Evolutionary conservation across 345 rosid species (phyloP).

Genomic region (Angophora floribunda): DNA sequence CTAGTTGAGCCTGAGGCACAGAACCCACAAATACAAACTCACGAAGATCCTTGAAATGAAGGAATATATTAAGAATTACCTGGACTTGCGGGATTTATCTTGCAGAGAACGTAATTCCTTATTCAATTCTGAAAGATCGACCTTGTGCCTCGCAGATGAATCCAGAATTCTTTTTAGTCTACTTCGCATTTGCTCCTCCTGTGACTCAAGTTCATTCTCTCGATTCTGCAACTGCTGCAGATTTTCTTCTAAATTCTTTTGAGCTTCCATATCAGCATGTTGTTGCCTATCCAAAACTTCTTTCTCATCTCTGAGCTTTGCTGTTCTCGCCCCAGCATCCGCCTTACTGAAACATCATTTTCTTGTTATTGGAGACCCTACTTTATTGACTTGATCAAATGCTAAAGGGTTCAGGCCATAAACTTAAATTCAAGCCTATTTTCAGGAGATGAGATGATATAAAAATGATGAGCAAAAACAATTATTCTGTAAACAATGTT

Average conservation of each 20-base stretch:
- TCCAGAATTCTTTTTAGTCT: constrained; percentile 56
- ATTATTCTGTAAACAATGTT: not conserved
- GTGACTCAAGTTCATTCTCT: constrained; percentile 60
- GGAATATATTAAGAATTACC: constrained; percentile 27
- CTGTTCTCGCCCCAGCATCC: constrained; percentile 90
- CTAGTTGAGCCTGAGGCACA: not conserved
- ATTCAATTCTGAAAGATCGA: constrained; percentile 43
- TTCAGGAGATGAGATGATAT: not conserved
- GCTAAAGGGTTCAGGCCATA: not conserved
- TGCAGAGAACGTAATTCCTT: constrained; percentile 64
- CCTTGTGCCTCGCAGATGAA: constrained; percentile 50
- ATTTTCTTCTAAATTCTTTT: constrained; percentile 91
- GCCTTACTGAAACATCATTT: constrained; percentile 60
- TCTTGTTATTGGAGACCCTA: not conserved
- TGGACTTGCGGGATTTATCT: constrained; percentile 68
- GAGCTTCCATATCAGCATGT: constrained; percentile 81
- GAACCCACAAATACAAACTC: not conserved
- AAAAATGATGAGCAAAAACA: not conserved
- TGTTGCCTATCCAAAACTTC: constrained; percentile 95
- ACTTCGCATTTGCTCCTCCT: constrained; percentile 65
- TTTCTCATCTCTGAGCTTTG: constrained; percentile 83
- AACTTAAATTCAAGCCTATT: not conserved
- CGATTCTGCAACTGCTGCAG: constrained; percentile 77
- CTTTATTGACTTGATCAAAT: not conserved
- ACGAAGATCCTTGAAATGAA: not conserved